Evolutionary conservation across 352 stramenopile genomes (phyloP), one percentile per base, ranked within the genome.

Genomic region (Poterioochromonas sp.): DNA sequence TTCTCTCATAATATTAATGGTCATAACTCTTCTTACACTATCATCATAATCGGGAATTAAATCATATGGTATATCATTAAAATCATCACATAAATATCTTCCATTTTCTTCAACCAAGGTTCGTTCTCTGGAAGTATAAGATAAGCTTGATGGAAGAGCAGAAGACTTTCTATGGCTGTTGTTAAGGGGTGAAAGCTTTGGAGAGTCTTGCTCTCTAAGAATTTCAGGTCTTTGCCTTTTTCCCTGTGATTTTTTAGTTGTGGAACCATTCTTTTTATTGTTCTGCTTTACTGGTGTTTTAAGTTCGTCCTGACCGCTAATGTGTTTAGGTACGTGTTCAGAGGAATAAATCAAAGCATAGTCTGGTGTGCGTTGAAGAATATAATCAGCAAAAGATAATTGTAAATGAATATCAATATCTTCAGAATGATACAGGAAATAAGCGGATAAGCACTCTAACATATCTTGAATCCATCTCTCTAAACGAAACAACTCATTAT

Each of bases 11-110:
- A 35, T 37, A 40, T 15, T 1, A 18, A 74, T 54, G n/a, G 22
- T 58, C 0, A 74, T 5, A 18, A 22, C 0, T 11, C n/a, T 34
- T 40, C 37, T 8, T 18, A 74, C 65, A 35, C 22, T 34, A 26
- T 51, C 5, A 39, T 74, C 29, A 39, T 74, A 74, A 18, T 74
- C 32, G 1, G 65, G 65, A 35, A 74, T 40, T 26, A 35, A 12
- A 34, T 74, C 39, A 54, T 74, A 74, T 40, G 65, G 65, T 5
- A 54, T 44, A 34, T 40, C 35, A 12, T 73, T 29, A 15, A 51
- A 44, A 43, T 47, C 63, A 32, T 40, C 63, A 20, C 5, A 39
- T 26, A 68, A n/a, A n/a, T n/a, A n/a, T n/a, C n/a, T n/a, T 11
- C 44, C 11, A 20, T 53, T 22, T 53, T 53, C 44, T 22, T 20